Base-by-base conservation (phyloP, 495 filamentous ascomycete genomes). In the Massariosphaeria phaeospora region DNA sequence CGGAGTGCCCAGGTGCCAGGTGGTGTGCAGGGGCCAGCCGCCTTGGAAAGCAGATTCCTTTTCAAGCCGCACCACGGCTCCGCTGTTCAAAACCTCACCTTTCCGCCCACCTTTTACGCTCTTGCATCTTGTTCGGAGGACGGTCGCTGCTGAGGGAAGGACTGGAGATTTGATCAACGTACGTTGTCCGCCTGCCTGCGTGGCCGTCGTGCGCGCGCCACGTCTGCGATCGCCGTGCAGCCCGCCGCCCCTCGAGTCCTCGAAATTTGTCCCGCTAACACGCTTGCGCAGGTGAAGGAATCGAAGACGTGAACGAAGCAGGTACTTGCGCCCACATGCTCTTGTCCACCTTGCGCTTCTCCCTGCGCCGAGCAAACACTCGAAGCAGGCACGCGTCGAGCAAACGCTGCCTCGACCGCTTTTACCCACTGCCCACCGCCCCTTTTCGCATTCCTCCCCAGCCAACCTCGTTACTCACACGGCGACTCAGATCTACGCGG, bases 91-190 rank as follows among this genome's bases (percentile, higher is more conserved):
- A n/a, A n/a, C n/a, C n/a, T n/a, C n/a, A n/a, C n/a, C n/a, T n/a
- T n/a, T n/a, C n/a, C n/a, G n/a, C n/a, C 36, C 15, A 33, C 8
- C 17, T 21, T 11, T 17, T 15, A 38, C 33, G 25, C 15, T 30
- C n/a, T n/a, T n/a, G 25, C 7, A 18, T 23, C 52, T 24, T 33
- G 25, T 29, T 10, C 36, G 20, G 21, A 54, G 58, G 58, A 59
- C 35, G 53, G 54, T 40, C 29, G 54, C 45, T 56, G 63, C 54
- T 50, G 64, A 66, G 64, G 64, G 64, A 61, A 66, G 63, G 55
- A 61, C 24, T 44, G 53, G 57, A 65, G 58, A 63, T 20, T 52
- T 48, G 39, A 48, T n/a, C n/a, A n/a, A 15, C n/a, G 55, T 58
- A 55, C 33, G 55, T 54, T 20, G 27, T n/a, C 12, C 23, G 29